Percentiles rank a stretch among this genome's conserved stretches.
Conservation (phyloP, 352 stramenopile genomes). For the Globisporangium perplexum region DNA sequence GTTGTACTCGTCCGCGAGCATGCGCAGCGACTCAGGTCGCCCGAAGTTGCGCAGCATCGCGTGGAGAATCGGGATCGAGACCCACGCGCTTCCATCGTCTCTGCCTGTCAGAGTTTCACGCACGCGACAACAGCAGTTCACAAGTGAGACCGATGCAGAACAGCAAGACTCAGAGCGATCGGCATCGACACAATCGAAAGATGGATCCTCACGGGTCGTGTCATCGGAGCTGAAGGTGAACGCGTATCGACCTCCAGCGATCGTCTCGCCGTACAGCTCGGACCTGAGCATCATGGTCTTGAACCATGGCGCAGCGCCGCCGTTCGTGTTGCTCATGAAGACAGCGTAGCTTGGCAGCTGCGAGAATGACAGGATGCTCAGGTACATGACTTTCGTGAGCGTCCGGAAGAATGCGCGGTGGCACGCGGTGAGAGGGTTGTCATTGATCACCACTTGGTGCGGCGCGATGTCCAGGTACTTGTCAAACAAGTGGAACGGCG, state of each 20-base stretch:
- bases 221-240: conserved; percentile 17
- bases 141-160: background rate
- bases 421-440: conserved; percentile 22
- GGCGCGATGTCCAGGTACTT: conserved; percentile 23
- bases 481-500: conserved; percentile 18
- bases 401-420: conserved; percentile 36
- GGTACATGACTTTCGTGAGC: conserved; percentile 23
- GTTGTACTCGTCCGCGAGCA: conserved; percentile 26
- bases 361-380: conserved; percentile 18
- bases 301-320: conserved; percentile 24
- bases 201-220: conserved; percentile 11
- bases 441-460: conserved; percentile 16
- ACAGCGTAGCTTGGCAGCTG: conserved; percentile 20
- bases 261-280: conserved; percentile 21
- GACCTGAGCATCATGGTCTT: conserved; percentile 11
- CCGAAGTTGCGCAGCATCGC: conserved; percentile 22
- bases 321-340: conserved; percentile 31
- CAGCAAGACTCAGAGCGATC: background rate
- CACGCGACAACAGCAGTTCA: background rate
- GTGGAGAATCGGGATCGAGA: conserved; percentile 19
- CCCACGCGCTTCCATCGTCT: conserved; percentile 29
- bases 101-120: conserved; percentile 11
- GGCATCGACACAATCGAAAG: background rate
- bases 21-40: conserved; percentile 2
- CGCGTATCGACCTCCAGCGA: conserved; percentile 12